These are phyloP conservation scores for Lenwebbia sp. DNA, from an alignment of 345 rosid species.

Conservation along the genomic window DNA sequence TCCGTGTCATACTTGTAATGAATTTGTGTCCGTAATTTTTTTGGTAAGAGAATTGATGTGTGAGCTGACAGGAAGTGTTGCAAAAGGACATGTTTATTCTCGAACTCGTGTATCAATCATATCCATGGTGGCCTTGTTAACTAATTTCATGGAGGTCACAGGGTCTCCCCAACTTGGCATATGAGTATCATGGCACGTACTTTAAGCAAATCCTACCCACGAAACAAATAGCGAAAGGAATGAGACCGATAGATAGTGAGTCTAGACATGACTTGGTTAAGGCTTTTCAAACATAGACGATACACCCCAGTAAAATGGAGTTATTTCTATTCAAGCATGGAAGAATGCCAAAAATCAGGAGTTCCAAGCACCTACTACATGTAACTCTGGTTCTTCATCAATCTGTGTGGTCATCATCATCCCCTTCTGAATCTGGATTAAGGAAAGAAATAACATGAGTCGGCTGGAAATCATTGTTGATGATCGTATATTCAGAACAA, in stretches of 20 bases:
- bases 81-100: background rate
- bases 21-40: background rate
- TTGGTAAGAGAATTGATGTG: background rate
- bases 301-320: background rate
- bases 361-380: background rate
- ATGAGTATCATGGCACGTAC: background rate
- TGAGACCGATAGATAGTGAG: background rate
- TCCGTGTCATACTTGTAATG: background rate
- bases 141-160: background rate
- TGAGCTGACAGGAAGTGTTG: background rate
- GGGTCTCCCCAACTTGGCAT: background rate
- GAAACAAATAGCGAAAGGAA: background rate
- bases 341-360: background rate
- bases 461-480: background rate
- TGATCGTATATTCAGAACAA: background rate
- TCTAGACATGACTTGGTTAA: background rate
- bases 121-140: background rate
- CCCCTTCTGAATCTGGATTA: slow-evolving; percentile 32
- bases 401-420: slow-evolving; percentile 24
- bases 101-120: background rate
- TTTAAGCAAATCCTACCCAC: background rate
- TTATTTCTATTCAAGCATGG: background rate
- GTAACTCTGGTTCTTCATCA: slow-evolving; percentile 6
- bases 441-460: background rate
- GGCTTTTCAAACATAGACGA: background rate